Evolutionary conservation across 2,329 filamentous ascomycete species (phyloP), one percentile per base, ranked within the genome.

Genomic region (Pseudogymnoascus sp.): DNA sequence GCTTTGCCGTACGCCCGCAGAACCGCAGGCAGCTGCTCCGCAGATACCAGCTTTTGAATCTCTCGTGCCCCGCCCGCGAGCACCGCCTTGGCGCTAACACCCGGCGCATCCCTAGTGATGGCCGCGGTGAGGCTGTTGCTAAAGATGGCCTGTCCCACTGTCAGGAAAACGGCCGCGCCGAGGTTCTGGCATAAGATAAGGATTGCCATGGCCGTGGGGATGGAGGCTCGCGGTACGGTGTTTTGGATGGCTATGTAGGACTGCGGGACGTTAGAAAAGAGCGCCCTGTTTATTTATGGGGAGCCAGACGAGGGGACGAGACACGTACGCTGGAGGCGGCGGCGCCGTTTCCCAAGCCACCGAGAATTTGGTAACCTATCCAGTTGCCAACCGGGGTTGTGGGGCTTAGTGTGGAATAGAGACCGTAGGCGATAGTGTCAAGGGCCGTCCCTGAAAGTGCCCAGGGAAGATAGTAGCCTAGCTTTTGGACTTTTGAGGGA

Each of bases 271-370:
- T 45, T 21, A 39, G n/a, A 31, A 34, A 34, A 34, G 31, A 34
- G 31, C 31, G 31, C 31, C 31, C 6, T 34, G 31, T 34, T 34
- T 34, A 34, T 34, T 34, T 34, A 34, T 34, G 31, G 31, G 31
- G 31, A 34, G 31, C 6, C 31, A 34, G 31, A 34, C 31, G 31
- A 34, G n/a, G n/a, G n/a, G n/a, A n/a, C 31, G 3, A 10, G 43
- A 19, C 43, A 19, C 68, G 1, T 37, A 37, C 36, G 36, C 36
- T 37, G 36, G 11, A 14, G 11, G 11, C 13, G 3, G 66, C 62
- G 16, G 62, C 63, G 10, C 65, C 64, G 6, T 64, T 37, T 14
- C 67, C 69, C 1, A 66, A 39, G 71, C 92, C 83, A 62, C 95
- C 79, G 64, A 92, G 75, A 5, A 70, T 60, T 60, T 68, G 67